Conservation (phyloP, 1,284 basidiomycete species). For the Ganoderma boninense region DNA sequence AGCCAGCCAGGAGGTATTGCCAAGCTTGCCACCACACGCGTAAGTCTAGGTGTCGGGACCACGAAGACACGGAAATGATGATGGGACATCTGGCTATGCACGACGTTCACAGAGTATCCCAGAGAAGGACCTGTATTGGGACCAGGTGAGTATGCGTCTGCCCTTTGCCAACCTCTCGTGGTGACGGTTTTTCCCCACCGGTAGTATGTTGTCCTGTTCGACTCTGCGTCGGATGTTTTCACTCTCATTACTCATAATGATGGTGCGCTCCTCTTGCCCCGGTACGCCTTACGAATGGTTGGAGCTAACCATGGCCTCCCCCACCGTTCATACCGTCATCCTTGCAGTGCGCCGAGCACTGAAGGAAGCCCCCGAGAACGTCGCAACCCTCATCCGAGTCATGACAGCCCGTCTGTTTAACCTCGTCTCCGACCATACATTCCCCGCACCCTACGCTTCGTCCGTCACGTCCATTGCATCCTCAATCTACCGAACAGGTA, state of each 20-base stretch:
- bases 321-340: background rate
- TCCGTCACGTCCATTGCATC: conserved; percentile 74
- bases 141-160: conserved; percentile 64
- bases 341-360: conserved; percentile 80
- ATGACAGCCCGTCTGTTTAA: conserved; percentile 82
- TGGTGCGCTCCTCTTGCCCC: conserved; percentile 55
- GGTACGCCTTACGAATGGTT: background rate
- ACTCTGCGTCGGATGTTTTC: conserved; percentile 88
- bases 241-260: conserved; percentile 88
- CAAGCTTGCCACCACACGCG: conserved; percentile 74
- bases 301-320: background rate
- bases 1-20: conserved; percentile 82
- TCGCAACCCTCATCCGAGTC: conserved; percentile 82
- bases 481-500: conserved; percentile 68
- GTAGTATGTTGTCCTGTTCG: conserved; percentile 86
- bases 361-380: conserved; percentile 83
- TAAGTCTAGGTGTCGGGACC: conserved; percentile 50
- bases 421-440: conserved; percentile 83
- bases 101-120: conserved; percentile 67
- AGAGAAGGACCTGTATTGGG: conserved; percentile 82
- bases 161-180: conserved; percentile 15
- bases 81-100: conserved; percentile 16
- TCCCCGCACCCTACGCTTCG: conserved; percentile 68
- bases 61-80: background rate
- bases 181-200: conserved; percentile 23